A percentile compares a stretch with the other conserved stretches of the same genome.
Evolutionary conservation across 495 filamentous ascomycete genomes (phyloP).

Genomic region (Lineolata rhizophorae): DNA sequence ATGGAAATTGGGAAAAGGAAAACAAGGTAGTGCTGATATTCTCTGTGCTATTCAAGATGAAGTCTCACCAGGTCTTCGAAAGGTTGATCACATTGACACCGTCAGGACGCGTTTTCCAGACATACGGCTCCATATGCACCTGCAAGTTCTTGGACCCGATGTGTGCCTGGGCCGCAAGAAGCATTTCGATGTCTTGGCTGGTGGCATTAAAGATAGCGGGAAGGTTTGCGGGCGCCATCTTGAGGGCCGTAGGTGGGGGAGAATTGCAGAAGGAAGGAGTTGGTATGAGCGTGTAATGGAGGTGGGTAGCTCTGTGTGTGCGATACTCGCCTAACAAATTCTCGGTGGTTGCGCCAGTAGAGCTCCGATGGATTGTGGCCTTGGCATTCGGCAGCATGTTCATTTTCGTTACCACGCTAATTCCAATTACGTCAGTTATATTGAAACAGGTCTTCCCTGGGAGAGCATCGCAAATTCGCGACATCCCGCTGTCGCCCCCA

Average conservation of each 20-base stretch:
- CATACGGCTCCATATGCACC: conserved; percentile 97
- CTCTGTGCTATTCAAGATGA: not conserved
- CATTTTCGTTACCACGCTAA: no score
- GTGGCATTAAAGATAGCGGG: conserved; percentile 77
- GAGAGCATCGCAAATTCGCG: no score
- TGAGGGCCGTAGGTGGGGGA: conserved; percentile 33
- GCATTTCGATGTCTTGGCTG: conserved; percentile 90
- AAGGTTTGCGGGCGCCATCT: conserved; percentile 84
- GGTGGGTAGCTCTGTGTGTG: no score
- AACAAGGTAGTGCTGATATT: no score
- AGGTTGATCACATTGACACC: conserved; percentile 98
- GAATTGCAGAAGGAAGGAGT: conserved; percentile 20
- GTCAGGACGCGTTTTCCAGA: conserved; percentile 96
- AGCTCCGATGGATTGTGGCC: no score
- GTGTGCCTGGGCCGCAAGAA: conserved; percentile 88
- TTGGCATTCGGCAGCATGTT: no score
- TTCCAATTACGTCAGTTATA: no score
- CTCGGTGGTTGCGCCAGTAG: no score
- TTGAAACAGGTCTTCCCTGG: no score
- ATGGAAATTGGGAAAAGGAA: no score
- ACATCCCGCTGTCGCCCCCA: no score
- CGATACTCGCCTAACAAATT: no score
- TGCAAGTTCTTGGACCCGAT: conserved; percentile 97
- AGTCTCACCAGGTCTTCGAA: conserved; percentile 92
- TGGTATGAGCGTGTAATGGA: not conserved